phyloP scores from a whole-genome alignment of 257 asterid genomes.

The Cordia subcordata region DNA sequence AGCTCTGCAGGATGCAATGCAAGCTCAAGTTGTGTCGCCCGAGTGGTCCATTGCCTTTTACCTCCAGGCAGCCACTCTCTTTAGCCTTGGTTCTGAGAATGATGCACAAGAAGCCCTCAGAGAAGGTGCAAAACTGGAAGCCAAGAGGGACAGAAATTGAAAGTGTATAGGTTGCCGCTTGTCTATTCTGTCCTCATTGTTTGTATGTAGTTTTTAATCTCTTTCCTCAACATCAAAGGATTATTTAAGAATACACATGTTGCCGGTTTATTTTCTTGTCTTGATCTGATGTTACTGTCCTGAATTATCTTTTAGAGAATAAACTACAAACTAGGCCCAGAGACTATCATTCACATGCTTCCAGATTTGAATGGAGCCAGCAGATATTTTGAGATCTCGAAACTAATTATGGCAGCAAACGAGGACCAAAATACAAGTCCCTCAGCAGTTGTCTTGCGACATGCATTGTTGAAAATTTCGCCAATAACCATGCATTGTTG shows the following conservation, averaged over 20 bases:
- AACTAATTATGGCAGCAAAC: no score
- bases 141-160: slow-evolving; percentile 29
- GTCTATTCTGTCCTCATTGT: not conserved
- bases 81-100: slow-evolving; percentile 36
- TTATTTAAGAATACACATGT: not conserved
- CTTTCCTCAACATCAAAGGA: slow-evolving; percentile 4
- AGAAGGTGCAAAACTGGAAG: slow-evolving; percentile 40
- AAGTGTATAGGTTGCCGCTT: not conserved
- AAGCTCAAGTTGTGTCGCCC: slow-evolving; percentile 39
- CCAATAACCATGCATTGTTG: no score
- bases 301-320: no score
- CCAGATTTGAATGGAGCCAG: no score
- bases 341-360: no score
- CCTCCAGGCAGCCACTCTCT: slow-evolving; percentile 43
- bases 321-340: no score
- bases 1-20: slow-evolving; percentile 40
- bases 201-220: slow-evolving; percentile 6
- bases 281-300: no score
- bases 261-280: no score
- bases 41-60: slow-evolving; percentile 44
- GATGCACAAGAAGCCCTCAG: slow-evolving; percentile 44
- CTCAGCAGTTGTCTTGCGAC: no score
- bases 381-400: no score
- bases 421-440: no score
- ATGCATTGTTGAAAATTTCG: no score